Percentiles rank a stretch among this genome's conserved stretches.
These are phyloP conservation scores for Cercospora canescens DNA, from an alignment of 2,329 filamentous ascomycete genomes.

Conservation along the genomic window DNA sequence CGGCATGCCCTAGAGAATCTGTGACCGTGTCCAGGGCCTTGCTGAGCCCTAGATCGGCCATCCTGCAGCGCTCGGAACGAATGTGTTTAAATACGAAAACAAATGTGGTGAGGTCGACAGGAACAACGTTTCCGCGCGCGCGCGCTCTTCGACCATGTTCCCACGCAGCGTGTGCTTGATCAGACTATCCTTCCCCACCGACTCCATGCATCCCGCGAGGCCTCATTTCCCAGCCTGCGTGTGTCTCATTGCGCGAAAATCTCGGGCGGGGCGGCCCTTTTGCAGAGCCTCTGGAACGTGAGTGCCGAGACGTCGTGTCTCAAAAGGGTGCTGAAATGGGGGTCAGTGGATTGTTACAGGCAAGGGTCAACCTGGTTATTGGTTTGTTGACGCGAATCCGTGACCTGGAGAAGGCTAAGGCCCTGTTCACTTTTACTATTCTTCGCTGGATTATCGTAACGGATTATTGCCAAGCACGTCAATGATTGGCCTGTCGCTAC, in stretches of 20 bases:
- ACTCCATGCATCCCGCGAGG: background rate
- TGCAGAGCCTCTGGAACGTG: background rate
- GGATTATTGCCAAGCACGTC: too few relatives aligned
- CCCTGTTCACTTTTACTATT: too few relatives aligned
- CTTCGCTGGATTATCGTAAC: too few relatives aligned
- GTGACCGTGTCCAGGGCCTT: background rate
- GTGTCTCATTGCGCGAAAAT: background rate
- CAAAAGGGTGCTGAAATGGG: background rate
- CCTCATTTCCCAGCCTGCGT: background rate
- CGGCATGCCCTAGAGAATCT: background rate
- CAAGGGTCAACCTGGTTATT: background rate
- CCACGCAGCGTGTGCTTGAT: background rate
- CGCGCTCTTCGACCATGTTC: background rate
- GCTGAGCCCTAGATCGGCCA: constrained; percentile 5
- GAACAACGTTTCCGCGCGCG: background rate
- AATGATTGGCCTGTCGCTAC: too few relatives aligned
- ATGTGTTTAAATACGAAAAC: background rate
- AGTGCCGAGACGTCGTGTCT: background rate
- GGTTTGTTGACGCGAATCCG: background rate
- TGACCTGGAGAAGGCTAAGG: background rate
- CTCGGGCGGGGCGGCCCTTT: background rate
- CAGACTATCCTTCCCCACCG: background rate
- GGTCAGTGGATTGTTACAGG: background rate
- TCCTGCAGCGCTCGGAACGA: background rate
- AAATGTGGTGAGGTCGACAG: background rate